Conservation (phyloP, 805 yeast genomes). For the Zygotorulaspora sp. region DNA sequence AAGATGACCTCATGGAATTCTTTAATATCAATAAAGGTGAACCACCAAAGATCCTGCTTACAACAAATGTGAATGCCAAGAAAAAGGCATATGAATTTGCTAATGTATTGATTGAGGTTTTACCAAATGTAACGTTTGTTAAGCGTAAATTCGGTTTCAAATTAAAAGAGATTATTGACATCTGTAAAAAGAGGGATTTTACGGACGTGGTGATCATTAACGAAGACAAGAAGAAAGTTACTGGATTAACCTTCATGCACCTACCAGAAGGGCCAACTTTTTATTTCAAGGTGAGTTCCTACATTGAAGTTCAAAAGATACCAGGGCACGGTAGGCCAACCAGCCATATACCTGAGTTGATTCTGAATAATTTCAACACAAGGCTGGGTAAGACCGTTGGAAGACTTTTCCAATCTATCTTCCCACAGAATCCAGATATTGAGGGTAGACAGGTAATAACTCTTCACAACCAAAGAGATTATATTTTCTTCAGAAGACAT, state of each 20-base stretch:
- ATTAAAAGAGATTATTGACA: conserved; percentile 81
- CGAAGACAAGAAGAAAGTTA: conserved; percentile 89
- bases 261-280: conserved; percentile 94
- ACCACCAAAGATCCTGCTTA: conserved; percentile 82
- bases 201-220: conserved; percentile 86
- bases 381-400: conserved; percentile 93
- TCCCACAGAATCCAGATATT: conserved; percentile 90
- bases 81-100: conserved; percentile 88
- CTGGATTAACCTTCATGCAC: conserved; percentile 89
- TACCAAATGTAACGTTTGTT: conserved; percentile 82
- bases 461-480: conserved; percentile 93
- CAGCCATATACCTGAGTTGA: conserved; percentile 84
- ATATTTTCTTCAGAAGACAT: conserved; percentile 90
- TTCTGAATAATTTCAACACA: conserved; percentile 88
- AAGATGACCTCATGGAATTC: conserved; percentile 27
- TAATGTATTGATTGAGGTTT: conserved; percentile 72
- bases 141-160: conserved; percentile 80
- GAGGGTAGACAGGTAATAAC: conserved; percentile 96
- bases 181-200: conserved; percentile 75
- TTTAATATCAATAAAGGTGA: conserved; percentile 52
- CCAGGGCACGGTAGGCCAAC: conserved; percentile 89
- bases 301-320: conserved; percentile 69
- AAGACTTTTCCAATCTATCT: conserved; percentile 80
- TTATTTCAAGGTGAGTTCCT: conserved; percentile 78
- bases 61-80: conserved; percentile 83